Percentiles rank a stretch among this genome's conserved stretches.
Conservation (phyloP, 148 eudicot species). For the Simmondsia chinensis region DNA sequence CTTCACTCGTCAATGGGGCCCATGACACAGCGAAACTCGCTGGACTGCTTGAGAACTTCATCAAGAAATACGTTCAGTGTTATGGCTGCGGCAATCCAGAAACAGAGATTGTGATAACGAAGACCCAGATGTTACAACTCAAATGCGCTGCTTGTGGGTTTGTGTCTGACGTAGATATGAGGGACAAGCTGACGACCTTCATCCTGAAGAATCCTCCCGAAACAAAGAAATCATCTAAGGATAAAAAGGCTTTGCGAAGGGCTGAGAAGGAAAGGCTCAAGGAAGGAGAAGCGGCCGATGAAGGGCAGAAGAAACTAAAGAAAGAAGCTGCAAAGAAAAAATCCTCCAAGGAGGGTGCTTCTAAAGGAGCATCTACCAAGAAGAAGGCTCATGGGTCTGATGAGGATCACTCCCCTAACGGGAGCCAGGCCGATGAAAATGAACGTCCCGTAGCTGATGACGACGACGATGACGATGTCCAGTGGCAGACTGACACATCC, state of each 20-base stretch:
- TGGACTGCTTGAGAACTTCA: conserved; percentile 69
- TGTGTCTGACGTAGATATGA: conserved; percentile 79
- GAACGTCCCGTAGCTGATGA: conserved; percentile 16
- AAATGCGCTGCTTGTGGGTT: conserved; percentile 82
- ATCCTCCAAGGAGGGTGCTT: conserved; percentile 33
- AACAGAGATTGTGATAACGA: conserved; percentile 60
- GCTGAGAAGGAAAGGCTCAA: conserved; percentile 74
- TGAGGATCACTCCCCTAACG: conserved; percentile 57
- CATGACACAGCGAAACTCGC: conserved; percentile 74
- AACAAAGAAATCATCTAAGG: conserved; percentile 47
- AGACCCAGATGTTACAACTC: conserved; percentile 54
- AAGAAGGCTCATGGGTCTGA: conserved; percentile 59
- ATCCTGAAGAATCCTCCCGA: conserved; percentile 75
- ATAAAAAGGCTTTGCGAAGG: conserved; percentile 67
- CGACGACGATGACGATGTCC: conserved; percentile 45
- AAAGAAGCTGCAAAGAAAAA: conserved; percentile 54
- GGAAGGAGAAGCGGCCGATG: conserved; percentile 77
- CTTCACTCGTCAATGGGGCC: conserved; percentile 65
- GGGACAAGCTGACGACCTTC: conserved; percentile 65
- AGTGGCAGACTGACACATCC: conserved; percentile 79
- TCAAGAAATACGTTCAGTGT: conserved; percentile 78
- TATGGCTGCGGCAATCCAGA: conserved; percentile 87
- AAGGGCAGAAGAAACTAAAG: conserved; percentile 44
- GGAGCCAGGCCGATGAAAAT: conserved; percentile 39
- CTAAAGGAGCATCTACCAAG: conserved; percentile 28